Evolutionary conservation across 2,329 filamentous ascomycete genomes (phyloP).

Genomic region (Fusarium circinatum): DNA sequence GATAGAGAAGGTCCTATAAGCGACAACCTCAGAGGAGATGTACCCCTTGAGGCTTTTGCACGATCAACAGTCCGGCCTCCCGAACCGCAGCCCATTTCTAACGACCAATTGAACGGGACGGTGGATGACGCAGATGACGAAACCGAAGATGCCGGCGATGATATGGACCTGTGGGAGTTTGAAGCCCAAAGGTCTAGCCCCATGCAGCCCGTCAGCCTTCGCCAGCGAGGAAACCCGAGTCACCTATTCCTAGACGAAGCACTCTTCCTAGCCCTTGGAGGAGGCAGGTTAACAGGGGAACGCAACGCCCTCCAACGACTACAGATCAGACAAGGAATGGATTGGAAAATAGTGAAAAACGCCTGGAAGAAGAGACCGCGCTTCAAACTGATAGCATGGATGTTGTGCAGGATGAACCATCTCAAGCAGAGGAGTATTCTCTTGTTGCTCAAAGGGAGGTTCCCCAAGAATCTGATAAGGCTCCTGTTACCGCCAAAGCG

Average conservation of each 20-base stretch:
- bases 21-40: constrained; percentile 49
- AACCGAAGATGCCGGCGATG: constrained; percentile 49
- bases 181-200: constrained; percentile 62
- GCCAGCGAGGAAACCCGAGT: constrained; percentile 40
- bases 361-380: constrained; percentile 2
- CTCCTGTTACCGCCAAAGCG: constrained; percentile 42
- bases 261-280: constrained; percentile 55
- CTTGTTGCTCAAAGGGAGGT: constrained; percentile 51
- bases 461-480: constrained; percentile 19
- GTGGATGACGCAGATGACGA: constrained; percentile 32
- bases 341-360: neutral
- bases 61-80: neutral
- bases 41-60: constrained; percentile 46
- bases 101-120: constrained; percentile 24
- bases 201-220: constrained; percentile 45
- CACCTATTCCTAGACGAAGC: constrained; percentile 35
- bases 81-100: neutral
- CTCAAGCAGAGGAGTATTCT: constrained; percentile 56
- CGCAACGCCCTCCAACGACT: constrained; percentile 11
- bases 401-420: constrained; percentile 23
- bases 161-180: constrained; percentile 66
- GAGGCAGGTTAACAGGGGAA: constrained; percentile 35
- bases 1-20: constrained; percentile 52
- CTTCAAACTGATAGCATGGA: constrained; percentile 23
- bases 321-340: neutral